Base-by-base conservation (phyloP, 2,329 filamentous ascomycete genomes). In the Didymella keratinophila region DNA sequence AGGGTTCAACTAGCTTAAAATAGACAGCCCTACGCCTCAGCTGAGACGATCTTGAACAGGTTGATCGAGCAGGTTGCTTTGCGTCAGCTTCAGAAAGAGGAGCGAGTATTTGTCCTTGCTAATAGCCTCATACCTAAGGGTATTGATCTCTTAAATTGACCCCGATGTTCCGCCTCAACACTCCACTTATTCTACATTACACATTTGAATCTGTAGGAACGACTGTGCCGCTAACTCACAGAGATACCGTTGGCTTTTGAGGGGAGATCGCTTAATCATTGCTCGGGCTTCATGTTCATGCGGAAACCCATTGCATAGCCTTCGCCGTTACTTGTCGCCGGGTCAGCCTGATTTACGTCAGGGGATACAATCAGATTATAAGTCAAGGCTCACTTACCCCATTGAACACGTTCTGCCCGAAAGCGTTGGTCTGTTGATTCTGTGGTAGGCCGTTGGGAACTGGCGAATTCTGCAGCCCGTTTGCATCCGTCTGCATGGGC, bases 351-450 rank as follows among this genome's bases (percentile, higher is more conserved):
- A 6, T 71, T 51, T 23, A 18, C 43, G 51, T 25, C 25, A 34
- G 16, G 25, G 41, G 11, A 52, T 34, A 58, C 56, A 9, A 1
- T 36, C 16, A 12, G 30, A 25, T 21, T 11, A 44, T 18, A 12
- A 49, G 20, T n/a, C 58, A 49, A 20, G 49, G 53, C 9, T 52
- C 60, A 62, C 72, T 73, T 59, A 76, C 77, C 20, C 73, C 77
- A 76, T 79, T 79, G 54, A 79, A 80, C 5, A 76, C 70, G 45
- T 68, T 73, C 14, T 71, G 69, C 11, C 67, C 68, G 54, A 75
- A 77, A 8, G 70, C 66, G 57, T 71, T 72, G 6, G 70, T 60
- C 21, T 63, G 66, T 18, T 61, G 66, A 7, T 70, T 62, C 47
- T 66, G 68, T 45, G 65, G 63, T 20, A 25, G 69, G 71, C 30